Evolutionary conservation across 805 yeast species (phyloP), one percentile per base, ranked within the genome.

Genomic region (Lachancea sp.): DNA sequence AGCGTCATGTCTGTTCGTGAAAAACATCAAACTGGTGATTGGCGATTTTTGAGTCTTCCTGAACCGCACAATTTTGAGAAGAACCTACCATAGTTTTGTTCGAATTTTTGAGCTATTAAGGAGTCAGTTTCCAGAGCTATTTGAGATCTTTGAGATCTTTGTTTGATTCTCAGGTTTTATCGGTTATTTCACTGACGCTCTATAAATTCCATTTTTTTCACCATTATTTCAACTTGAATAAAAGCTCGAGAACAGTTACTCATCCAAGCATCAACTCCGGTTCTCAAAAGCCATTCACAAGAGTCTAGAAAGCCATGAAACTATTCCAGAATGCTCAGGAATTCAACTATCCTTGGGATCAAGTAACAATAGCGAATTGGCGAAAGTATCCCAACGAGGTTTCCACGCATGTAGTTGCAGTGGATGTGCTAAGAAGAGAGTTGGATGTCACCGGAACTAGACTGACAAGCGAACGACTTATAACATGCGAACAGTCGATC

Each of bases 351-450:
- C 78, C 95, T 0, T 91, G 98, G 97, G 95, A 85, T 20, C 88
- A 85, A 55, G 95, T 91, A 20, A 84, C 96, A 0, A 89, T 95
- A 1, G 97, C 98, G 42, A 89, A 90, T 66, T 91, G 99, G 99
- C 80, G 78, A 53, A 91, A 91, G 56, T 91, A 91, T 66, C 99
- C 99, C n/a, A 91, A 93, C 62, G 95, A 89, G 55, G 73, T 82
- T 47, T 81, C 96, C 7, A 77, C 95, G 0, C 99, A 91, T 65
- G 99, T 91, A 9, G 82, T 87, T 25, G 93, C 93, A 1, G 98
- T 93, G 16, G 99, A 91, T 62, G 87, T 88, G 1, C 65, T 91
- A 27, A 72, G 84, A 48, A 73, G 98, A 51, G 88, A 82, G 55
- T 58, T 88, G 17, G 76, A 79, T 53, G 66, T 72, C 1, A 66